These are phyloP conservation scores for Candida sp. DNA, from an alignment of 1,139 yeast genomes.

Conservation along the genomic window DNA sequence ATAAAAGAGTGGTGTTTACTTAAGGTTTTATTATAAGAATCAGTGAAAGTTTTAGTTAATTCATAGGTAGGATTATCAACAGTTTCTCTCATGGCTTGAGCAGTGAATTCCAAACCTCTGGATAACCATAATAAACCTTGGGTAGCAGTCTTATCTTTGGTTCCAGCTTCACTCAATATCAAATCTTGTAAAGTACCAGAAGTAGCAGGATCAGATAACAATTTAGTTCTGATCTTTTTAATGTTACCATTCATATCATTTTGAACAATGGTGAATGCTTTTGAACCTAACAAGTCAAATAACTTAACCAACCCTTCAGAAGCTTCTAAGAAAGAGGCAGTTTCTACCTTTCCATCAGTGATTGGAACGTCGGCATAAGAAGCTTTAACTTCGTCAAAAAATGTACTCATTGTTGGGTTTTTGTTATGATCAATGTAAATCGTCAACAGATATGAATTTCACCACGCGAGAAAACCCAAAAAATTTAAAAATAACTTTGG, in stretches of 20 bases:
- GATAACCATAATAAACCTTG: slow-evolving; percentile 90
- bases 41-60: slow-evolving; percentile 74
- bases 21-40: slow-evolving; percentile 76
- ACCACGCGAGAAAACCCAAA: not conserved
- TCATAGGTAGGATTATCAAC: slow-evolving; percentile 60
- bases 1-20: slow-evolving; percentile 79
- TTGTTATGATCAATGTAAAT: not conserved
- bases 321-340: slow-evolving; percentile 78
- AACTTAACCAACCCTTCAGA: slow-evolving; percentile 79
- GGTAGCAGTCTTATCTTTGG: slow-evolving; percentile 75
- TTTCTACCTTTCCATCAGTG: slow-evolving; percentile 60
- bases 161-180: slow-evolving; percentile 64
- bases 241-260: slow-evolving; percentile 89
- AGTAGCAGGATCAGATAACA: slow-evolving; percentile 60
- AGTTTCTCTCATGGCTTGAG: slow-evolving; percentile 82
- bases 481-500: not conserved
- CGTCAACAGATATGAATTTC: not conserved
- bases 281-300: slow-evolving; percentile 79
- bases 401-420: slow-evolving; percentile 50
- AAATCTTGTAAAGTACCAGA: slow-evolving; percentile 73
- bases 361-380: slow-evolving; percentile 76
- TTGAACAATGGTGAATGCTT: slow-evolving; percentile 84
- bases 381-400: slow-evolving; percentile 73
- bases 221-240: slow-evolving; percentile 65
- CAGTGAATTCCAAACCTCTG: slow-evolving; percentile 85